A percentile compares a stretch with the other conserved stretches of the same genome.
Conservation (phyloP, 2,329 filamentous ascomycete genomes). For the Neopestalotiopsis clavispora region DNA sequence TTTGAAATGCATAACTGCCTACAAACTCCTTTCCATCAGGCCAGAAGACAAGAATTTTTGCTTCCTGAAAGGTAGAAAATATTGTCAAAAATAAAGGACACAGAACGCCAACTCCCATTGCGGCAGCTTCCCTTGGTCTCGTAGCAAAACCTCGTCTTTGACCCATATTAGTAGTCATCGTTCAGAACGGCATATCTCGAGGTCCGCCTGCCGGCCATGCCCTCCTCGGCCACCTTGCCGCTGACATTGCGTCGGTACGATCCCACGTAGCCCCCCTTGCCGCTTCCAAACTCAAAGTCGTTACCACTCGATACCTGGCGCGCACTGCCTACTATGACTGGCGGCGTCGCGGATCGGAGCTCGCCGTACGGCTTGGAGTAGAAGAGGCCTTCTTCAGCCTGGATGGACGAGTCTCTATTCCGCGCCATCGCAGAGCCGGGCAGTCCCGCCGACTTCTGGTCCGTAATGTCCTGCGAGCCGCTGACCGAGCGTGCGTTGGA, state of each 20-base stretch:
- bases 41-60: no score
- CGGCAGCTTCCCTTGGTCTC: not conserved
- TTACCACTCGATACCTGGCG: constrained; percentile 65
- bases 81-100: not conserved
- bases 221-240: constrained; percentile 76
- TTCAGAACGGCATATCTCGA: constrained; percentile 34
- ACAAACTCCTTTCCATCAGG: not conserved
- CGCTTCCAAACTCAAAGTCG: constrained; percentile 48
- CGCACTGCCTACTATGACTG: constrained; percentile 53
- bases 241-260: constrained; percentile 66
- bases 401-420: constrained; percentile 51
- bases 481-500: constrained; percentile 49
- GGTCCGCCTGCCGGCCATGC: constrained; percentile 48
- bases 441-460: constrained; percentile 34
- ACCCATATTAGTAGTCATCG: constrained; percentile 17
- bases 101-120: not conserved
- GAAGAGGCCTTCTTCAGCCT: constrained; percentile 51
- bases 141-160: no score
- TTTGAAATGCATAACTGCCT: not conserved
- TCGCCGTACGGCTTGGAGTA: constrained; percentile 65
- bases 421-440: constrained; percentile 19
- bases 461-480: constrained; percentile 51
- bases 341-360: constrained; percentile 57
- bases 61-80: no score
- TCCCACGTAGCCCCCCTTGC: constrained; percentile 28